phyloP scores from a whole-genome alignment of 805 yeast species.

The Lachancea meyersii region DNA sequence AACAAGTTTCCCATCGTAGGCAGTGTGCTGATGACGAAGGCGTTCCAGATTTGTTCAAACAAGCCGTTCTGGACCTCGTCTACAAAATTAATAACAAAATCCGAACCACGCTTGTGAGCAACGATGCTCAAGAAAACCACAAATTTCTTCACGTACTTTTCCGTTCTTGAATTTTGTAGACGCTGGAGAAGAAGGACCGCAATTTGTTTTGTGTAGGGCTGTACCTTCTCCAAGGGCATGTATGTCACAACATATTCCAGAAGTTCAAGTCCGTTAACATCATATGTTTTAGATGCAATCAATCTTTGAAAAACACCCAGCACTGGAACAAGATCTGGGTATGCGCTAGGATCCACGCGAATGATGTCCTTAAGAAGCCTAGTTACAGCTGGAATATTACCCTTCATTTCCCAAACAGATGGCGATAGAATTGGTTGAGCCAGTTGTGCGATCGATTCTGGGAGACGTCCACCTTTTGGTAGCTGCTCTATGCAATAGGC shows the following conservation, averaged over 20 bases:
- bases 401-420: constrained; percentile 86
- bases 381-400: constrained; percentile 89
- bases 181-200: constrained; percentile 73
- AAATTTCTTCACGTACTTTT: constrained; percentile 67
- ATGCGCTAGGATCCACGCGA: constrained; percentile 32
- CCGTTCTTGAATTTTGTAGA: constrained; percentile 75
- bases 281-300: constrained; percentile 77
- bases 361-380: constrained; percentile 67
- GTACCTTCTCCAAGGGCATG: constrained; percentile 45
- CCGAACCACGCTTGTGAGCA: constrained; percentile 41
- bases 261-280: constrained; percentile 77
- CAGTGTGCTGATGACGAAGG: constrained; percentile 37
- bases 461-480: constrained; percentile 46
- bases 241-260: constrained; percentile 59
- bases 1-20: constrained; percentile 43
- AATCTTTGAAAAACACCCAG: constrained; percentile 95
- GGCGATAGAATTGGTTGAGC: constrained; percentile 83
- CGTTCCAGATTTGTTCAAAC: constrained; percentile 45
- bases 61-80: constrained; percentile 64
- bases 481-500: constrained; percentile 65
- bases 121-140: constrained; percentile 55
- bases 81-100: constrained; percentile 56
- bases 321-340: constrained; percentile 60
- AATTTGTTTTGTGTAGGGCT: constrained; percentile 59
- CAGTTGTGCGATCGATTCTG: constrained; percentile 57